Base-by-base conservation (phyloP, 2,329 filamentous ascomycete genomes). In the Claviceps maximensis region DNA sequence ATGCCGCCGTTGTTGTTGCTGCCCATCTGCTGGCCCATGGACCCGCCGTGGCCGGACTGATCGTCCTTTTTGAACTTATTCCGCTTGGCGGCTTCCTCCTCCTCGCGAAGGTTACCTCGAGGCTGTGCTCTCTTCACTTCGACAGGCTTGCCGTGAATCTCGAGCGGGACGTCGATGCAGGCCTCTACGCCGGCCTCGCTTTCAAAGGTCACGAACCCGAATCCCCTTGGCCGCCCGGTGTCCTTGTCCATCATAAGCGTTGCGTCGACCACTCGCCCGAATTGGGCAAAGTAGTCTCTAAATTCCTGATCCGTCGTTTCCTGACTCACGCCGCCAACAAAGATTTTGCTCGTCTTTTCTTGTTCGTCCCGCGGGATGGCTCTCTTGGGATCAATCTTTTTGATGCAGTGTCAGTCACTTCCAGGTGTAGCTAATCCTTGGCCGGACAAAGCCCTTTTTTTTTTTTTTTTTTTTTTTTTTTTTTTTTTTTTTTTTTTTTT, bases 181-280 rank as follows among this genome's bases (percentile, higher is more conserved):
- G 87, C 86, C 58, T 98, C 93, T 46, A 98, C 93, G 19, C 93
- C 93, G 17, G 88, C 84, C 63, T 98, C 93, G 59, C 85, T 94
- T 70, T 98, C 93, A 61, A 98, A 98, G 0, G 93, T 98, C 51
- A 98, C 93, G 67, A 98, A 98, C 15, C 93, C 93, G 63, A 98
- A 98, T 1, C 93, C 93, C 64, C 93, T 80, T 2, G 93, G 93
- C 42, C 93, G 82, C n/a, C 93, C 93, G 1, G 93, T 98, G 68
- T 98, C 93, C 71, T 98, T 98, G 68, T 98, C 93, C 83, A 98
- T 98, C 93, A 98, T 98, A 2, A 98, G 81, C 0, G 93, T 98
- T 2, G 93, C 93, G 70, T 98, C 93, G 41, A 98, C 85, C 21
- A 98, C 93, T 56, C 91, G 84, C 29, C 93, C 93, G 62, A 97